phyloP scores from a whole-genome alignment of 2,329 filamentous ascomycete species.

The Ceratocystis colombiana region DNA sequence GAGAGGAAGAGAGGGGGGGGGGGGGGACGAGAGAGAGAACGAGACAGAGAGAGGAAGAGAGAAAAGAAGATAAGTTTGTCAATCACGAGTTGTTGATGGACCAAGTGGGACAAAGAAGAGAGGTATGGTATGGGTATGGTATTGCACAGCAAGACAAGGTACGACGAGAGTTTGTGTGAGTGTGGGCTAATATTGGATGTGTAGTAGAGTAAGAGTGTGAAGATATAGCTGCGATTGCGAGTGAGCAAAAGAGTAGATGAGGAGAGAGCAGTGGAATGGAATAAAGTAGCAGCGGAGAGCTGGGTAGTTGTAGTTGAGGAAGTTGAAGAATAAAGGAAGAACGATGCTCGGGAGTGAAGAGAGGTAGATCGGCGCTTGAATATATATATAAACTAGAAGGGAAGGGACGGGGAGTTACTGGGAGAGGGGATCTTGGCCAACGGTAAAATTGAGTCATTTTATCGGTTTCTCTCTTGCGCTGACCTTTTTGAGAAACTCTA shows the following conservation, averaged over 20 bases:
- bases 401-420: background rate
- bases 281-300: background rate
- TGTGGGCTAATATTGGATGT: background rate
- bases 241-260: background rate
- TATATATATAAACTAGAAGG: slow-evolving; percentile 9
- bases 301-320: background rate
- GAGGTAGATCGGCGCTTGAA: slow-evolving; percentile 9
- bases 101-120: background rate
- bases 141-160: slow-evolving; percentile 15
- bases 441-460: background rate
- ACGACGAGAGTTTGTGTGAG: background rate
- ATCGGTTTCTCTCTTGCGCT: background rate
- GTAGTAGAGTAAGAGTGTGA: background rate
- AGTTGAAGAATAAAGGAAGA: slow-evolving; percentile 1
- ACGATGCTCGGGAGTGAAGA: background rate
- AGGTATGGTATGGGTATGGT: background rate
- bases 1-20: background rate
- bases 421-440: background rate
- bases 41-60: background rate
- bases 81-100: background rate
- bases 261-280: background rate
- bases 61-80: background rate
- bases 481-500: background rate
- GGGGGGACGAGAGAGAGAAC: background rate
- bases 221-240: background rate